Evolutionary conservation across 2,329 filamentous ascomycete genomes (phyloP).

Genomic region (Parafenestella ontariensis): DNA sequence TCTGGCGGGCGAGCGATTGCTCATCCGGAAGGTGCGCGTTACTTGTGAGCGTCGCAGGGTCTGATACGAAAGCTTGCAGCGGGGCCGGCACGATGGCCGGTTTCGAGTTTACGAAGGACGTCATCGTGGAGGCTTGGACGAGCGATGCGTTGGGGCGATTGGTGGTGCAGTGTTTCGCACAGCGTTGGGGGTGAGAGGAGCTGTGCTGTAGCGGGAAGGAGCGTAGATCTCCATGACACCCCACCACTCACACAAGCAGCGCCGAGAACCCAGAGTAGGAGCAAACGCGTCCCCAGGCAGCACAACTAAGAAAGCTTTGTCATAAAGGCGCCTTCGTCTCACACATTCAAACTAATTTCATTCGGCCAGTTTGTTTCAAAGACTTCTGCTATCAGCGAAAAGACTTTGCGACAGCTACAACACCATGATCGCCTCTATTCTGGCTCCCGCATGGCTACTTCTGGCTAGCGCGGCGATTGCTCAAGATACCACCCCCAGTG

Average conservation of each 20-base stretch:
- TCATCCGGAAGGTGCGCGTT: constrained; percentile 38
- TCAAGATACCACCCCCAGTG: constrained; percentile 20
- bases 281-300: constrained; percentile 17
- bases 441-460: constrained; percentile 34
- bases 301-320: background rate
- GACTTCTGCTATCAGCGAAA: background rate
- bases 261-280: constrained; percentile 6
- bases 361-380: background rate
- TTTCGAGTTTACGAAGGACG: constrained; percentile 32
- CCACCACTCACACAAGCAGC: constrained; percentile 20
- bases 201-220: constrained; percentile 43
- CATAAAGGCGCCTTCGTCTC: constrained; percentile 1
- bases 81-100: constrained; percentile 37
- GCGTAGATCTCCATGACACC: constrained; percentile 29
- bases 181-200: constrained; percentile 21
- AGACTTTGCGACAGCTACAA: background rate
- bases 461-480: constrained; percentile 32
- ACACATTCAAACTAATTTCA: background rate
- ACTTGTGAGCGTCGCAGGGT: constrained; percentile 13
- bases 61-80: constrained; percentile 40
- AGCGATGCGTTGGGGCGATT: constrained; percentile 23
- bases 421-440: constrained; percentile 32
- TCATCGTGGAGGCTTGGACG: constrained; percentile 29
- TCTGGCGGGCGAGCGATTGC: constrained; percentile 64
- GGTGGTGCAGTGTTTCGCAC: constrained; percentile 33